Base-by-base conservation (phyloP, 805 yeast genomes). In the Ogataea saltuana region DNA sequence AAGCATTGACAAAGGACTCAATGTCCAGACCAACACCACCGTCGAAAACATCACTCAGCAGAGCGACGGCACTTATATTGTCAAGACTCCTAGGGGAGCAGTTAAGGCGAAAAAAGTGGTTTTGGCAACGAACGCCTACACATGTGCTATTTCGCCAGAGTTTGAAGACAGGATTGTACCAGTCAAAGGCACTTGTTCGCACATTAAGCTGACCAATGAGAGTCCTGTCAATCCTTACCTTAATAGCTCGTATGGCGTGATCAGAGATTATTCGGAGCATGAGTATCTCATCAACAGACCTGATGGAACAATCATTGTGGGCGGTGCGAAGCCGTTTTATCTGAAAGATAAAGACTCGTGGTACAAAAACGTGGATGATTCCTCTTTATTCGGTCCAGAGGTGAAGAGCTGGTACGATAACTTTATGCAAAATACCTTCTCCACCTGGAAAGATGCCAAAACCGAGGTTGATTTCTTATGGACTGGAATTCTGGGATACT, bases 401-500 rank as follows among this genome's bases (percentile, higher is more conserved):
- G 44, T 59, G 4, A 44, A 53, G 28, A 40, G 45, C 6, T 59
- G 51, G 29, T 59, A 59, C 42, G 44, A 51, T 1, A 46, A 51
- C 18, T 67, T 54, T 41, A 65, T 67, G 70, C 52, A 54, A 30
- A 45, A 55, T 6, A 51, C 50, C 15, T 68, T 58, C 45, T 44
- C 56, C 34, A 61, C 67, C 13, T 65, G 70, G 65, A 54, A 56
- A 42, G 48, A 54, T 22, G 39, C 51, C 4, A 46, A 55, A n/a
- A 39, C 48, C 3, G 48, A 63, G 11, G 54, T 56, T 17, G 58
- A 55, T 9, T 51, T 54, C 20, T 38, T 54, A 2, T 73, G 78
- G 78, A 50, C 69, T 12, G 78, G 78, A 15, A 69, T 72, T 11
- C 54, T 72, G 61, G 78, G 76, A 4, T 71, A 62, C 47, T 58